Evolutionary conservation across 129 eudicot species (phyloP).

Genomic region (Escallonia rubra): DNA sequence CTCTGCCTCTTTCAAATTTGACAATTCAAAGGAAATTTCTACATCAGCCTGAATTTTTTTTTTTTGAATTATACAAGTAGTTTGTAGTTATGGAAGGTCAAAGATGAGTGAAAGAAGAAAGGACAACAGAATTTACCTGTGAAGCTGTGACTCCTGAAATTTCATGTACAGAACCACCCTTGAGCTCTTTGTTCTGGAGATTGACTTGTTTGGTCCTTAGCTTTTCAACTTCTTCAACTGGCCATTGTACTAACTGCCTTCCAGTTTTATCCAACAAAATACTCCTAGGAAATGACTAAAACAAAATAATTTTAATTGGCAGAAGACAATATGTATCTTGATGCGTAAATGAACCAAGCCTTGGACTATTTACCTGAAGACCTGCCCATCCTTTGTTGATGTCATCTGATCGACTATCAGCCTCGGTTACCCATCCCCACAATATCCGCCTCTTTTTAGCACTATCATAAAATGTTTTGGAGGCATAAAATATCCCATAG

Average conservation of each 20-base stretch:
- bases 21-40: conserved; percentile 44
- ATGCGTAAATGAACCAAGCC: too few relatives aligned
- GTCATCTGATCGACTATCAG: conserved; percentile 32
- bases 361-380: conserved; percentile 39
- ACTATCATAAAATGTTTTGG: conserved; percentile 56
- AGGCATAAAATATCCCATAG: conserved; percentile 71
- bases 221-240: conserved; percentile 51
- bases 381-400: conserved; percentile 62
- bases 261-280: conserved; percentile 42
- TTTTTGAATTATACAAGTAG: not conserved
- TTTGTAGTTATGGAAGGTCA: too few relatives aligned
- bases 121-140: conserved; percentile 29
- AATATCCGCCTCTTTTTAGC: conserved; percentile 44
- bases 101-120: not conserved
- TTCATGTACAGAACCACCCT: conserved; percentile 34
- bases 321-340: too few relatives aligned
- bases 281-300: conserved; percentile 61
- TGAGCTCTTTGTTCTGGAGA: conserved; percentile 26
- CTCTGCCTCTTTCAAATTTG: conserved; percentile 45
- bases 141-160: conserved; percentile 56
- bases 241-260: conserved; percentile 63
- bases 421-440: conserved; percentile 68
- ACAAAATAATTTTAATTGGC: not conserved
- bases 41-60: conserved; percentile 72
- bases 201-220: conserved; percentile 28